phyloP scores from a whole-genome alignment of 148 eudicot genomes.

The Tetragonia tetragonoides region DNA sequence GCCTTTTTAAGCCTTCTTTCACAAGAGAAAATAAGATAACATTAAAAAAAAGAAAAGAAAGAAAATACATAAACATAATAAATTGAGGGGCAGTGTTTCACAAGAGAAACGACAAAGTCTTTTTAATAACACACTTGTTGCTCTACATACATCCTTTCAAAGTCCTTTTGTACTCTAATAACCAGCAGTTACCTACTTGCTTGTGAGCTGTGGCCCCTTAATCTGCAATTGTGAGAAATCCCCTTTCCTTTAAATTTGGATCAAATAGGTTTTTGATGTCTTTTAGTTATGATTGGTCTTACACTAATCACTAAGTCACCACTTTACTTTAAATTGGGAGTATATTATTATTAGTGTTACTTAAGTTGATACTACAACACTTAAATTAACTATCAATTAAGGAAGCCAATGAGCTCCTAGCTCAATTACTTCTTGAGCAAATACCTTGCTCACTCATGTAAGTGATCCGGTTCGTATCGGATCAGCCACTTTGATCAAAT shows the following conservation, averaged over 20 bases:
- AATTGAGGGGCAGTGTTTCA: neutral
- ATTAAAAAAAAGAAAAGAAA: neutral
- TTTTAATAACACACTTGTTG: conserved; percentile 15
- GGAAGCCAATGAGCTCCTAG: too few species aligned
- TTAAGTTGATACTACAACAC: too few species aligned
- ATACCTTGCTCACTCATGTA: too few species aligned
- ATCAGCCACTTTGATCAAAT: too few species aligned
- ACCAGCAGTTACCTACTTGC: conserved; percentile 6
- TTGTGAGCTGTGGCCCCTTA: conserved; percentile 21
- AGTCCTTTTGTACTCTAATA: conserved; percentile 19
- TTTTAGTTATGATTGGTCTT: neutral
- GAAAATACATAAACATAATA: neutral
- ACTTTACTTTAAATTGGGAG: too few species aligned
- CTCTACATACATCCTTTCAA: conserved; percentile 9
- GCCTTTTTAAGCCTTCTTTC: conserved; percentile 10
- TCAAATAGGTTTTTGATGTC: neutral
- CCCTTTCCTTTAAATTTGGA: neutral
- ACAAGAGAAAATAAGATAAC: neutral
- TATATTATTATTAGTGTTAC: too few species aligned
- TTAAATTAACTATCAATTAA: too few species aligned
- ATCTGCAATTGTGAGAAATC: neutral
- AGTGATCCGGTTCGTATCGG: too few species aligned
- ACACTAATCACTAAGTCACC: too few species aligned
- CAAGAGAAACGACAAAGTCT: neutral
- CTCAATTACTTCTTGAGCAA: too few species aligned